These are phyloP conservation scores for Apiotrichum akiyoshidainum DNA, from an alignment of 1,284 basidiomycete genomes.

Conservation along the genomic window DNA sequence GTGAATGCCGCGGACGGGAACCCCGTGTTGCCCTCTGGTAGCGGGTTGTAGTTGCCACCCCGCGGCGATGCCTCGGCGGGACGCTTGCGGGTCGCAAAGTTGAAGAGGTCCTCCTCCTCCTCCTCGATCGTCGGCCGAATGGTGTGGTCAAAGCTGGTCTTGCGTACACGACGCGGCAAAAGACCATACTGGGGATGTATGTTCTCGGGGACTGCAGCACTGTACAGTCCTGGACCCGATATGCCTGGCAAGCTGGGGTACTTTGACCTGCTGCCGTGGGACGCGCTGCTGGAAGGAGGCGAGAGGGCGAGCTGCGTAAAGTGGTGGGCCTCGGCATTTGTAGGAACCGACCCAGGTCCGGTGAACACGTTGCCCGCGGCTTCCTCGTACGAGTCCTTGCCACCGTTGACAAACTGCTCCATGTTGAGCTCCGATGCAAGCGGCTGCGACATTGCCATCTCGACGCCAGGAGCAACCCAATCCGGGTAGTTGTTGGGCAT, in stretches of 20 bases:
- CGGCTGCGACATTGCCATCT: conserved; percentile 26
- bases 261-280: conserved; percentile 8
- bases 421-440: conserved; percentile 21
- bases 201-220: conserved; percentile 44
- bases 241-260: conserved; percentile 44
- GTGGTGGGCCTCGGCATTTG: neutral
- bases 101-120: conserved; percentile 10
- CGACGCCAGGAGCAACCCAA: conserved; percentile 18
- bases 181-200: conserved; percentile 57
- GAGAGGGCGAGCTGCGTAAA: conserved; percentile 9
- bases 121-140: conserved; percentile 52
- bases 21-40: conserved; percentile 33
- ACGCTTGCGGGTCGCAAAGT: conserved; percentile 35
- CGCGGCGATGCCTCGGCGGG: conserved; percentile 46
- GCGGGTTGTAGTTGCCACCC: conserved; percentile 29
- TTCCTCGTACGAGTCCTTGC: conserved; percentile 15
- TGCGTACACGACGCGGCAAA: conserved; percentile 71
- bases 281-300: conserved; percentile 7
- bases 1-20: conserved; percentile 74
- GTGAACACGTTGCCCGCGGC: neutral
- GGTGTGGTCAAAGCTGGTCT: conserved; percentile 89
- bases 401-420: conserved; percentile 20
- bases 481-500: conserved; percentile 26
- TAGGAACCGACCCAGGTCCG: neutral
- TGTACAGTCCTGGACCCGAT: conserved; percentile 45